Base-by-base conservation (phyloP, 2,329 filamentous ascomycete genomes). In the Aspergillus sp. region DNA sequence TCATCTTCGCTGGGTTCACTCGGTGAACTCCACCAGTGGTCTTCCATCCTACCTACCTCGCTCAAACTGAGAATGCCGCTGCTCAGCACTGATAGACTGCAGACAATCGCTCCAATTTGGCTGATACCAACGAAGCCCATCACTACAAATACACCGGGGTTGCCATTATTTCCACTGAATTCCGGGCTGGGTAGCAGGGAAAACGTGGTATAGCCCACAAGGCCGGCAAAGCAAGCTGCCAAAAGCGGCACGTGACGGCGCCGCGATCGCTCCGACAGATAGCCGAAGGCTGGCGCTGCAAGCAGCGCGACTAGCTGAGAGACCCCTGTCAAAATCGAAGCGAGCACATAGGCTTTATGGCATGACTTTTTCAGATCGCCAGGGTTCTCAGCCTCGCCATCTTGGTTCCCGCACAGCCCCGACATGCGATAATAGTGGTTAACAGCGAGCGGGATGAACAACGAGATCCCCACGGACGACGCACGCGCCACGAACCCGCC, bases 21-120 rank as follows among this genome's bases (percentile, higher is more conserved):
- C 28, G 36, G 30, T 4, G 15, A 28, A 48, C 25, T 43, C 21
- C 32, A 50, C 43, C 21, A 23, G 5, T 30, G 25, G 5, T 55
- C 28, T 7, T 30, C 45, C 30, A 55, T n/a, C 39, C n/a, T 30
- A 38, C 17, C 39, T 15, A 50, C 41, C 13, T 32, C 58, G 36
- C 63, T 69, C 59, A 71, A 68, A 45, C 79, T 67, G 76, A 96
- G 81, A 21, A 98, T 89, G 4, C 92, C 93, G 15, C 87, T 87
- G 39, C 92, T 92, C 2, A 99, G 84, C 0, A 95, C 87, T 0
- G 91, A 92, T n/a, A 99, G 84, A 65, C 91, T 96, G 78, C 93
- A 97, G 0, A 99, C 95, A 61, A 99, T 98, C 10, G 92, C 90
- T 2, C 94, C 95, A 63, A 99, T 98, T 76, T 99, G 95, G 70